Base-by-base conservation (phyloP, 2,329 filamentous ascomycete genomes). In the Aureobasidium sp. region DNA sequence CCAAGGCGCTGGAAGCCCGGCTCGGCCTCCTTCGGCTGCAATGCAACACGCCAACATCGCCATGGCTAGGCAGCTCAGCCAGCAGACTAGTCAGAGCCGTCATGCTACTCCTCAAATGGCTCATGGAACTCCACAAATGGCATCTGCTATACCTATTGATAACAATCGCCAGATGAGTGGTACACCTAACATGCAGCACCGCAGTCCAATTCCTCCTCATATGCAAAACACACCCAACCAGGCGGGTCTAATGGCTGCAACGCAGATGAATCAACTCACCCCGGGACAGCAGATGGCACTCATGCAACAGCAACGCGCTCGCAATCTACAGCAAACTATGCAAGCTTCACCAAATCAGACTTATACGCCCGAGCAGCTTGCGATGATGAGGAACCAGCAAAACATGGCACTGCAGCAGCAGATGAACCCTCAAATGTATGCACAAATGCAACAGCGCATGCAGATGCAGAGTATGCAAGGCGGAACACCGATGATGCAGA, bases 1-100 rank as follows among this genome's bases (percentile, higher is more conserved):
- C 67, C 86, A 89, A 79, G 86, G 85, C 23, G 84, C 79, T 57
- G 75, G 74, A 23, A 90, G 87, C 68, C 87, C 87, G 29, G 78
- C 85, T 20, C 79, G 87, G 48, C 86, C 87, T 17, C 77, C 86
- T 0, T 89, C 87, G 17, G 85, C 86, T 5, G 84, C 85, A 3
- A 85, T 73, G 66, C 71, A 70, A 52, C 70, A 73, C 55, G 66
- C 68, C 12, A 67, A 67, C 37, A 66, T 71, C 17, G 65, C 64
- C 6, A 76, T 76, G 74, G 70, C 68, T 13, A 66, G 74, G 58
- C 72, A 75, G 52, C 64, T 68, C 56, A 75, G 73, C 61, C 74
- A 76, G 64, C 74, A 75, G 64, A 69, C 71, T 44, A 68, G 67
- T 34, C 67, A 64, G 17, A 75, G 72, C 53, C 65, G 69, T 6